Evolutionary conservation across 2,329 filamentous ascomycete species (phyloP), one percentile per base, ranked within the genome.

Genomic region (Lecanosticta acicola): DNA sequence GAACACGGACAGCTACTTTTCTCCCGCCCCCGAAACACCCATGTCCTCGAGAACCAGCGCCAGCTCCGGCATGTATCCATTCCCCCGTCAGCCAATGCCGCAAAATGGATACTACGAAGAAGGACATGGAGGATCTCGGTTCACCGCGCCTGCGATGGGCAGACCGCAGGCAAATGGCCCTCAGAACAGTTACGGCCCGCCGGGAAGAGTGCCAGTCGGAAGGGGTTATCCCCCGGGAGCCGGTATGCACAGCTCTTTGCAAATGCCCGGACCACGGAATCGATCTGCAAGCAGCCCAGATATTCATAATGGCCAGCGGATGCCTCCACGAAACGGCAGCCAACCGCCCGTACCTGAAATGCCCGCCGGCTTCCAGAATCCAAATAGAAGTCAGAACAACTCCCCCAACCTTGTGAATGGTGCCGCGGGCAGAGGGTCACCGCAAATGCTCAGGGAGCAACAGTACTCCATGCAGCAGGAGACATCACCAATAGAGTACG

Each of bases 221-320:
- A 36, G 66, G 68, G n/a, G 87, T 87, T 17, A 94, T 85, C 35
- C 84, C 80, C 43, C 56, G 16, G 54, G 51, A 17, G 48, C 53
- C 34, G 57, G 14, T 83, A 81, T 55, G 71, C 77, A 59, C 70
- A 80, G 57, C 71, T 75, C 58, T 72, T 75, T 53, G 68, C 76
- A 63, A 71, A 64, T 68, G 52, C 56, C 61, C 55, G 43, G 66
- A 59, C 66, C 83, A 53, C 83, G 87, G 63, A 82, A 84, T 61
- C 79, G 93, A 54, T 95, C 90, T 32, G 94, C 94, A 61, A 97
- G 91, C 70, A 96, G 90, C 53, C 91, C 93, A 5, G 90, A 97
- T 65, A 95, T 95, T 58, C 87, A 94, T 55, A 83, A 78, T 43
- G 76, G 76, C 39, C 73, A 75, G 61, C 75, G 81, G 53, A 73